Evolutionary conservation across 352 stramenopile species (phyloP).

Genomic region (Pythium rishiriense): DNA sequence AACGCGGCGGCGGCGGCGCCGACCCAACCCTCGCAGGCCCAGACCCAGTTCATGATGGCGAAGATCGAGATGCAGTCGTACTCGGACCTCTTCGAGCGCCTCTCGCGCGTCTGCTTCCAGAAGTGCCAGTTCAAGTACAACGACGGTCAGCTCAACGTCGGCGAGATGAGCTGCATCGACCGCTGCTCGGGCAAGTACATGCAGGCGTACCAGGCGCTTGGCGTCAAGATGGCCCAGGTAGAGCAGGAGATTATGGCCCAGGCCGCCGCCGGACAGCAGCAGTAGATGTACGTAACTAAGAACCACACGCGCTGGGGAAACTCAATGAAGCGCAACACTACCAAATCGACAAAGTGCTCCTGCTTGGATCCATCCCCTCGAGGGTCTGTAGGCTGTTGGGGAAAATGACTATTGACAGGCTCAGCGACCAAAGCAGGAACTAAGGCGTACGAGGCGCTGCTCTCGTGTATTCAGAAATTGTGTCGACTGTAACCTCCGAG

Average conservation of each 20-base stretch:
- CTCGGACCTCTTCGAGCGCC: slow-evolving; percentile 89
- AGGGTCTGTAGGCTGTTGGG: background rate
- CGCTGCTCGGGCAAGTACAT: slow-evolving; percentile 98
- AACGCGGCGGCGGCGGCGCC: slow-evolving; percentile 38
- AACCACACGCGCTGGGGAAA: background rate
- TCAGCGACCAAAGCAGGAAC: background rate
- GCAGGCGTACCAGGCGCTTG: slow-evolving; percentile 94
- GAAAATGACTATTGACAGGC: background rate
- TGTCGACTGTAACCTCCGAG: slow-evolving; percentile 72
- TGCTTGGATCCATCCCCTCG: background rate
- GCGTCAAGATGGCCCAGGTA: slow-evolving; percentile 94
- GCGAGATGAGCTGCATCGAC: slow-evolving; percentile 98
- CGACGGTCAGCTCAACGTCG: slow-evolving; percentile 95
- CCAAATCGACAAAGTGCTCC: background rate
- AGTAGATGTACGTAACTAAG: slow-evolving; percentile 12
- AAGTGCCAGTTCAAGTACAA: slow-evolving; percentile 96
- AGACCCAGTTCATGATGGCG: slow-evolving; percentile 79
- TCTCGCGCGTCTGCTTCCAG: slow-evolving; percentile 91
- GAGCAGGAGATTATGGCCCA: slow-evolving; percentile 92
- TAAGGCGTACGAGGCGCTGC: background rate
- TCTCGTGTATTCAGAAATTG: slow-evolving; percentile 56
- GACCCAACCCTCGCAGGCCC: slow-evolving; percentile 55
- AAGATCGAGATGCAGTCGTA: slow-evolving; percentile 93
- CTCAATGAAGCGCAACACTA: background rate
- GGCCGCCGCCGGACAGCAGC: slow-evolving; percentile 43